phyloP scores from a whole-genome alignment of 164 flowering plant species.

The Aristolochia fimbriata region DNA sequence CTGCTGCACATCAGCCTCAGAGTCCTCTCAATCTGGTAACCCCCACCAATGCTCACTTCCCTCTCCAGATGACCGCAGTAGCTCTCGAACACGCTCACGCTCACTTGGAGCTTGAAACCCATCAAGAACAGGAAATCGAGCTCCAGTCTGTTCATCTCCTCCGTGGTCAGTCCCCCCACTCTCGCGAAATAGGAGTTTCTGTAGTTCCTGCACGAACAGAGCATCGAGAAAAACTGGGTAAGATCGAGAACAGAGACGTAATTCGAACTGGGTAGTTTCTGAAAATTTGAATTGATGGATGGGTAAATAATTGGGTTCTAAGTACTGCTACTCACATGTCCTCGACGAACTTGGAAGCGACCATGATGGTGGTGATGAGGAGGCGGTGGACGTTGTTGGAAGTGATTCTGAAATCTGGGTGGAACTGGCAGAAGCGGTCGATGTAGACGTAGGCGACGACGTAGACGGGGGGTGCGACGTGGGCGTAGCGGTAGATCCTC shows the following conservation, averaged over 20 bases:
- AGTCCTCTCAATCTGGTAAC: constrained; percentile 75
- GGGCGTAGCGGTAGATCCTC: constrained; percentile 72
- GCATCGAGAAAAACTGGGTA: too few species aligned
- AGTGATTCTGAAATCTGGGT: constrained; percentile 51
- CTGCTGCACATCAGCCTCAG: constrained; percentile 41
- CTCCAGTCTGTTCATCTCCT: constrained; percentile 67
- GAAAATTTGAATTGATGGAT: not conserved
- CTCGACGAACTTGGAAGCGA: constrained; percentile 87
- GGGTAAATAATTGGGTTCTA: too few species aligned
- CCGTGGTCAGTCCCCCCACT: constrained; percentile 76
- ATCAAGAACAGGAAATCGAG: constrained; percentile 70
- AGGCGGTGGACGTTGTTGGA: constrained; percentile 70
- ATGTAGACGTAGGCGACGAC: constrained; percentile 86
- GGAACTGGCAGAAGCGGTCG: constrained; percentile 69
- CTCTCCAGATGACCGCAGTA: constrained; percentile 85
- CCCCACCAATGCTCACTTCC: constrained; percentile 91
- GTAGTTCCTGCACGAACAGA: constrained; percentile 54
- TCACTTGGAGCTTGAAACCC: constrained; percentile 79
- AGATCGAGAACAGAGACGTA: not conserved
- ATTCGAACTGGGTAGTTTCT: too few species aligned
- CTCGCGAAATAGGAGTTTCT: constrained; percentile 79
- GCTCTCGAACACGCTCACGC: constrained; percentile 79
- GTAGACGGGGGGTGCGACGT: constrained; percentile 61
- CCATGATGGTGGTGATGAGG: constrained; percentile 84
- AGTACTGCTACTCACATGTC: constrained; percentile 82